A percentile compares a stretch with the other conserved stretches of the same genome.
phyloP scores from a whole-genome alignment of 768 basidiomycete species.

The Tulasnella sp. region DNA sequence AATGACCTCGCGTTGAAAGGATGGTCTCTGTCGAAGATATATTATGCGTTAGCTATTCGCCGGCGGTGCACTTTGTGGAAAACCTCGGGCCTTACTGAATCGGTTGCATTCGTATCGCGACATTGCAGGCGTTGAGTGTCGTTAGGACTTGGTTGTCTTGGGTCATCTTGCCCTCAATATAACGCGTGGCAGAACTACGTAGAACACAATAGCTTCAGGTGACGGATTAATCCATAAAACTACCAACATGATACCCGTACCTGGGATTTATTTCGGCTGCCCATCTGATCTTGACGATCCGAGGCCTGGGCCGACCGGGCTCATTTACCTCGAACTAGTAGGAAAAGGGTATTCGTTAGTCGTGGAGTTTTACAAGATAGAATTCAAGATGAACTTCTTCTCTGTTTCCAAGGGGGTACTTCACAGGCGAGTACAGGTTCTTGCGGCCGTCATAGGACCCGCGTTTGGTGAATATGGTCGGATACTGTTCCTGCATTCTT shows the following conservation, averaged over 20 bases:
- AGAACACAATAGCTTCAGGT: too few species aligned
- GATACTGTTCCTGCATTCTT: background rate
- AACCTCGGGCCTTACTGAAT: constrained; percentile 38
- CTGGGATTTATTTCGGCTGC: background rate
- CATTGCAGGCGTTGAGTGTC: constrained; percentile 50
- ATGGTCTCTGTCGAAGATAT: constrained; percentile 39
- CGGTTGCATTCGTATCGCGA: constrained; percentile 71
- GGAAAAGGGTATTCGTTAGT: background rate
- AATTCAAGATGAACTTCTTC: constrained; percentile 40
- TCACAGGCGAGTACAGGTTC: background rate
- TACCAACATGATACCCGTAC: too few species aligned
- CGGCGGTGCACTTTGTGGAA: background rate
- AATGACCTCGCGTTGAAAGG: constrained; percentile 73
- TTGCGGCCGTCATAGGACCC: constrained; percentile 14
- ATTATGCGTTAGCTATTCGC: background rate
- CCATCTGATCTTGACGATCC: background rate
- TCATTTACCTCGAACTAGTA: background rate
- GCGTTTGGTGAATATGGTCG: background rate
- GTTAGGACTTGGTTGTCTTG: constrained; percentile 65
- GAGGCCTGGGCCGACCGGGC: background rate
- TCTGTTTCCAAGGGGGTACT: constrained; percentile 29
- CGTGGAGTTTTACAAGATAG: background rate
- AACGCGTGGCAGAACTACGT: constrained; percentile 64
- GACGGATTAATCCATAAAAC: too few species aligned
- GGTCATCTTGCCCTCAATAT: constrained; percentile 50